Base-by-base conservation (phyloP, 352 stramenopile genomes). In the Phytophthora kernoviae region DNA sequence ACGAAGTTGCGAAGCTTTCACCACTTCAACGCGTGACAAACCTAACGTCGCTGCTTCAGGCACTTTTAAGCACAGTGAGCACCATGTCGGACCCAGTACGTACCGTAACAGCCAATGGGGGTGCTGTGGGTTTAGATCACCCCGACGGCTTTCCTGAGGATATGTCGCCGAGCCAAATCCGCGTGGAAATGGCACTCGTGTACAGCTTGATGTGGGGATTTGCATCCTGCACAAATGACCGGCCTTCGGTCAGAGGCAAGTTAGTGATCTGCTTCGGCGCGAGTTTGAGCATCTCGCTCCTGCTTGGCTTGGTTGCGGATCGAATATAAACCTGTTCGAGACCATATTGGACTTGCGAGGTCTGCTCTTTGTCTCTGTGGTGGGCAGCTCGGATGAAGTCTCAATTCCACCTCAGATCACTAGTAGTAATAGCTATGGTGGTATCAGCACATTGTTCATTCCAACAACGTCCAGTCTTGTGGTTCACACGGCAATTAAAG, bases 161-260 rank as follows among this genome's bases (percentile, higher is more conserved):
- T 20, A 4, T 51, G 15, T n/a, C 22, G 11, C 2, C 12, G 5
- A 40, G 17, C 2, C 32, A 70, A 21, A 61, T 74, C 9, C 73
- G 75, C 0, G 70, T 91, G 4, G 71, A 84, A n/a, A 80, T 90
- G 75, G 62, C 64, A 2, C 51, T 81, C 2, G 34, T 82, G 1
- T 87, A 84, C 36, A 73, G 77, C 11, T 45, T 90, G 5, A 32
- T 90, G 10, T 90, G 81, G 79, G 75, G 75, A 2, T 82, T 79
- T 54, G 62, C 67, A 22, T 46, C 63, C 4, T 70, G 63, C 39
- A 62, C 58, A 1, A 61, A 49, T 12, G 66, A 59, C 9, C 60
- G 56, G 4, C 6, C 15, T 17, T 10, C 48, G 0, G 15, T 77
- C 62, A 75, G 41, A 20, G 67, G 5, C 63, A 81, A 21, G 18